Evolutionary conservation across 371 early-diverging fungal species (phyloP).

Genomic region (Sporodiniella umbellata): DNA sequence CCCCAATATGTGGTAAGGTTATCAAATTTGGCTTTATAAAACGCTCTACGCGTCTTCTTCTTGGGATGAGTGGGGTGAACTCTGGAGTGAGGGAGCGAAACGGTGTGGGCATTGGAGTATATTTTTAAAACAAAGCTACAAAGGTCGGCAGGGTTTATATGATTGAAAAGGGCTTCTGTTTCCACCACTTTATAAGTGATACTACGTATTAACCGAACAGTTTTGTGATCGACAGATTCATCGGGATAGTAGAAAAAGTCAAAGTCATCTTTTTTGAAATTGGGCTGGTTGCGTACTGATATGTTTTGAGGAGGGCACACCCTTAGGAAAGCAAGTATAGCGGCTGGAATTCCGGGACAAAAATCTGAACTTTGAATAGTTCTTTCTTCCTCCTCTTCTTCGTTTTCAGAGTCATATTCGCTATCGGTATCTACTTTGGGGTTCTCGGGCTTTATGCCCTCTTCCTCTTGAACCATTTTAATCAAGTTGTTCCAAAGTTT

Average conservation of each 20-base stretch:
- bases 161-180: constrained; percentile 19
- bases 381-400: constrained; percentile 12
- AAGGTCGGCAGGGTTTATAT: constrained; percentile 25
- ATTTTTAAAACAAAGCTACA: constrained; percentile 41
- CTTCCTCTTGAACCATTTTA: constrained; percentile 17
- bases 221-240: constrained; percentile 26
- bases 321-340: constrained; percentile 38
- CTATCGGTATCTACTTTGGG: constrained; percentile 3
- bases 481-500: constrained; percentile 28
- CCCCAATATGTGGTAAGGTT: constrained; percentile 23
- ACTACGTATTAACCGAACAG: constrained; percentile 21
- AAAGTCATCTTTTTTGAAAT: constrained; percentile 15
- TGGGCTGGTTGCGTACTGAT: constrained; percentile 4
- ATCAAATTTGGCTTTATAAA: constrained; percentile 22
- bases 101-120: constrained; percentile 50
- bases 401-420: not conserved
- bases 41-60: constrained; percentile 22
- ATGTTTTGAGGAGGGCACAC: constrained; percentile 18
- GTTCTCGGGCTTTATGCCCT: not conserved
- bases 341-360: constrained; percentile 47
- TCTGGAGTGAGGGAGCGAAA: constrained; percentile 25
- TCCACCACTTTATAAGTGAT: constrained; percentile 14
- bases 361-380: constrained; percentile 26
- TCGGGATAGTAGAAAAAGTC: constrained; percentile 47
- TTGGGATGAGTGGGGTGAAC: constrained; percentile 23